Conservation (phyloP, 768 basidiomycete species). For the Amanita pseudoporphyria region DNA sequence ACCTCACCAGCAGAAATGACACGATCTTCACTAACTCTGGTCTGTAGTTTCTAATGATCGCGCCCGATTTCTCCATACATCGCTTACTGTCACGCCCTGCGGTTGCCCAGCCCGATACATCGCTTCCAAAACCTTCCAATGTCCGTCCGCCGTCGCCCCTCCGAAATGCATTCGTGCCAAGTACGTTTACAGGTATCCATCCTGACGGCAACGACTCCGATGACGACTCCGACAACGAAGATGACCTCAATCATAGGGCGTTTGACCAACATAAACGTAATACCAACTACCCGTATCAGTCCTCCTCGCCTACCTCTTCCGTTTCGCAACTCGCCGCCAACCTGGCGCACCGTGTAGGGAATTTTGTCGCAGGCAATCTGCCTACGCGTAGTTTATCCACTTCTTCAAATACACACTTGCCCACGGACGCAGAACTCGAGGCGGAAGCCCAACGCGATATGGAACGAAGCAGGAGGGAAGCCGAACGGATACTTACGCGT, state of each 20-base stretch:
- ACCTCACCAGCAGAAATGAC: constrained; percentile 19
- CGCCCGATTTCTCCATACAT: not conserved
- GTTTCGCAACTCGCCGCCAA: constrained; percentile 65
- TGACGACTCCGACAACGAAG: constrained; percentile 32
- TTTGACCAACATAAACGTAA: constrained; percentile 31
- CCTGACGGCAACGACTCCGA: constrained; percentile 35
- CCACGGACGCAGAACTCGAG: constrained; percentile 72
- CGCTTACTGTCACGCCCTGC: too few relatives aligned
- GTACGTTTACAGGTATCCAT: constrained; percentile 49
- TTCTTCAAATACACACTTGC: constrained; percentile 21
- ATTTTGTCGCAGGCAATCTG: constrained; percentile 47
- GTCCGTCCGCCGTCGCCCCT: constrained; percentile 64
- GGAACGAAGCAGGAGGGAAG: constrained; percentile 65
- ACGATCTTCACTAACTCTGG: constrained; percentile 21
- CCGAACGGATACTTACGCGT: constrained; percentile 62
- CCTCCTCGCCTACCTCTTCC: constrained; percentile 60
- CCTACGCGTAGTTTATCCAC: constrained; percentile 22
- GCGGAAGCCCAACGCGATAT: constrained; percentile 73
- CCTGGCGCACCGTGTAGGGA: constrained; percentile 67
- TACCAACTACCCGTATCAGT: constrained; percentile 25
- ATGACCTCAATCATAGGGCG: constrained; percentile 22
- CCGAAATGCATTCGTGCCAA: constrained; percentile 49
- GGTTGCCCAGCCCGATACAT: constrained; percentile 26
- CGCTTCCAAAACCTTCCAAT: constrained; percentile 24
- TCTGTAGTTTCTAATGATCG: constrained; percentile 13